phyloP scores from a whole-genome alignment of 192 early-diverging fungal genomes.

The Geranomyces variabilis region DNA sequence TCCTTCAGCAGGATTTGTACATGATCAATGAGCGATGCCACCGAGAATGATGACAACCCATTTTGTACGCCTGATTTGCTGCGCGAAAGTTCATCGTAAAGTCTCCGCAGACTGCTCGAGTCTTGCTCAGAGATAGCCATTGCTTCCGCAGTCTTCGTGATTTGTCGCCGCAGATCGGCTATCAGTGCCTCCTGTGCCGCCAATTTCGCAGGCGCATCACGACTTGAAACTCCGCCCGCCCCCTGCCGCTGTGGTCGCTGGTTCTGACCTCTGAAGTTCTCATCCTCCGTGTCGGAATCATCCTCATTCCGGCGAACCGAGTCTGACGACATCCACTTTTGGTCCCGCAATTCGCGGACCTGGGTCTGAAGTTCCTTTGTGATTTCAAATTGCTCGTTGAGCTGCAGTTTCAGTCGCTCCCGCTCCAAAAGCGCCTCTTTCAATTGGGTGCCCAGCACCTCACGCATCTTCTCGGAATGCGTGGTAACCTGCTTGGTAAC shows the following conservation, averaged over 20 bases:
- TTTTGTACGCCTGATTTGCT: too few relatives aligned
- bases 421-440: slow-evolving; percentile 46
- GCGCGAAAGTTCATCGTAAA: background rate
- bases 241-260: too few relatives aligned
- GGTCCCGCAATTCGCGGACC: slow-evolving; percentile 9
- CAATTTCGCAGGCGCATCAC: background rate
- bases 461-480: slow-evolving; percentile 27
- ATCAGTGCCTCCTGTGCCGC: background rate
- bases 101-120: background rate
- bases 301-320: background rate
- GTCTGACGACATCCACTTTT: background rate
- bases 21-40: slow-evolving; percentile 16
- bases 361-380: slow-evolving; percentile 34
- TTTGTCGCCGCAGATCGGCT: slow-evolving; percentile 17
- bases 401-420: slow-evolving; percentile 38
- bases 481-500: slow-evolving; percentile 27
- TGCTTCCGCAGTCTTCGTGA: background rate
- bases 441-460: slow-evolving; percentile 36
- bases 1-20: slow-evolving; percentile 18
- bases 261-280: too few relatives aligned
- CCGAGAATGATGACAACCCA: slow-evolving; percentile 8
- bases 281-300: too few relatives aligned
- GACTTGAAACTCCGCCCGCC: too few relatives aligned
- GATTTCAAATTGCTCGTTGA: slow-evolving; percentile 25
- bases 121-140: slow-evolving; percentile 6